A percentile compares a stretch with the other conserved stretches of the same genome.
Conservation (phyloP, 345 rosid species). For the Eucalyptus polybractea region DNA sequence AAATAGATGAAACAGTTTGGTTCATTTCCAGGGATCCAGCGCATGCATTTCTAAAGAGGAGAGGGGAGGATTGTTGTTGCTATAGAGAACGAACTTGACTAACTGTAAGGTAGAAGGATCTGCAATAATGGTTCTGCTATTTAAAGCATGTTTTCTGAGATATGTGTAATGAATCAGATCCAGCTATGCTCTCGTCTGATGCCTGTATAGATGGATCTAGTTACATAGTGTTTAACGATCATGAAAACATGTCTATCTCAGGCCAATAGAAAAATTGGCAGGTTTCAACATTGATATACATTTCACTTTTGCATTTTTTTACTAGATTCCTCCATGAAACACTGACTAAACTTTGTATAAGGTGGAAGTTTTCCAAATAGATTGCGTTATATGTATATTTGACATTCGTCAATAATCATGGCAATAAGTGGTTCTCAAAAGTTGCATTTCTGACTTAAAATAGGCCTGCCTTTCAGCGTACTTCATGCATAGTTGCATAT, state of each 20-base stretch:
- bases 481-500: background rate
- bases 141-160: background rate
- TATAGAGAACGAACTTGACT: background rate
- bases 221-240: background rate
- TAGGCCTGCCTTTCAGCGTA: background rate
- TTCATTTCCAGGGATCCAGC: background rate
- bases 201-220: background rate
- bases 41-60: background rate
- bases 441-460: background rate
- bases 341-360: background rate
- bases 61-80: background rate
- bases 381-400: background rate
- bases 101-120: background rate
- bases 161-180: background rate
- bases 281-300: background rate
- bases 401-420: background rate
- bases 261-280: background rate
- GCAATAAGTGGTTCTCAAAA: background rate
- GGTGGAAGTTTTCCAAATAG: background rate
- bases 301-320: background rate
- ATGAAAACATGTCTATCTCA: background rate
- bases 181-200: background rate
- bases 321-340: background rate
- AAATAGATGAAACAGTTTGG: background rate
- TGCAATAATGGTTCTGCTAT: background rate